A percentile compares a stretch with the other conserved stretches of the same genome.
phyloP scores from a whole-genome alignment of 2,329 filamentous ascomycete genomes.

The Trichophyton mentagrophytes region DNA sequence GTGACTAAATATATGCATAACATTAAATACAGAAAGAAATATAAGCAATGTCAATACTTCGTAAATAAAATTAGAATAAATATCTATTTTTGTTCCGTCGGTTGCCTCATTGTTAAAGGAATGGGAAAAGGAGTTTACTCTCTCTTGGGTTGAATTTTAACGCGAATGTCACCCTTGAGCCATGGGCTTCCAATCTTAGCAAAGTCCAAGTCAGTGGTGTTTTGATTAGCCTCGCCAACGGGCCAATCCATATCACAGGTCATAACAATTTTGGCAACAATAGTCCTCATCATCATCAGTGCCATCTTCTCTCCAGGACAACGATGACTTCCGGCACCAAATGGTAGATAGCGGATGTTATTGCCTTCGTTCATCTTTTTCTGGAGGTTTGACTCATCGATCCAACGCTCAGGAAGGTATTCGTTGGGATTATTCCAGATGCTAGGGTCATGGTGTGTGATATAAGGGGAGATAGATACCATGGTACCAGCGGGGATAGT shows the following conservation, averaged over 20 bases:
- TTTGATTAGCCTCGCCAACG: conserved; percentile 3
- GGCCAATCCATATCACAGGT: conserved; percentile 11
- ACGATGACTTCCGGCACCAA: conserved; percentile 12
- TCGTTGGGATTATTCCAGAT: conserved; percentile 8
- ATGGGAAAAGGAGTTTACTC: background rate
- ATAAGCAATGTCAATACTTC: background rate
- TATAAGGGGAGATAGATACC: conserved; percentile 12
- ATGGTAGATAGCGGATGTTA: conserved; percentile 10
- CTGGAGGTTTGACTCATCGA: conserved; percentile 6
- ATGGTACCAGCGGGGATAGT: conserved; percentile 10
- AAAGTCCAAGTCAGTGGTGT: conserved; percentile 11
- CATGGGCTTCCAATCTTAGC: conserved; percentile 13
- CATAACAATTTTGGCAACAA: conserved; percentile 9
- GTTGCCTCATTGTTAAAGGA: background rate
- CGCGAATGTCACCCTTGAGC: conserved; percentile 10
- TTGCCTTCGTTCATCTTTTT: conserved; percentile 7
- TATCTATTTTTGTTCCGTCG: background rate
- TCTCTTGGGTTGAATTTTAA: conserved; percentile 8
- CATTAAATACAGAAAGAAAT: background rate
- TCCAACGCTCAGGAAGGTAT: conserved; percentile 11
- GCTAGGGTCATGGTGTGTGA: conserved; percentile 12
- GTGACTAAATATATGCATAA: background rate
- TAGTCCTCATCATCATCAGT: conserved; percentile 9
- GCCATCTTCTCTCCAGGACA: conserved; percentile 13
- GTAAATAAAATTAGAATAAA: background rate